Base-by-base conservation (phyloP, 148 eudicot genomes). In the Rhododendron ferrugineum region DNA sequence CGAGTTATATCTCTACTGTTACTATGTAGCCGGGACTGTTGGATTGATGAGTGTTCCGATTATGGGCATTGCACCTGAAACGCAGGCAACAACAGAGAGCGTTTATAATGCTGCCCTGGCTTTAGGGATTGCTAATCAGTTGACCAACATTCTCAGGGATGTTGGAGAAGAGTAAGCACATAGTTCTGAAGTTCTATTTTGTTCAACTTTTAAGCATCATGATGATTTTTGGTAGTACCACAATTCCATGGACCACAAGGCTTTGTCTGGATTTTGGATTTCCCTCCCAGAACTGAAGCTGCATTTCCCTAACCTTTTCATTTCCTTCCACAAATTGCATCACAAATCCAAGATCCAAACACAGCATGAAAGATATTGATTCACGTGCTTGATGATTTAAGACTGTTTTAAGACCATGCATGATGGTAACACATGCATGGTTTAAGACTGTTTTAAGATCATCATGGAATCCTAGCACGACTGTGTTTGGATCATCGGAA, bases 1-100 rank as follows among this genome's bases (percentile, higher is more conserved):
- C 49, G 99, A 97, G 85, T 68, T 97, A 72, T 97, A 97, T 88
- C 90, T 97, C 3, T 97, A 97, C 50, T 95, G 99, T 85, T 97
- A 97, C 82, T 97, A 97, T 85, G 99, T 97, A 58, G 99, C 99
- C 78, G 99, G 99, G 49, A 97, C 99, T 1, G 99, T 97, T 36
- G 99, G 98, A 47, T 85, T 97, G 84, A 97, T 97, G 96, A 97
- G 98, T 84, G 99, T 97, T 68, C 99, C 99, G 60, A 89, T 96
- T 40, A 95, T 96, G 99, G 99, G 99, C 68, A 95, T 96, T 64
- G 96, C 95, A 78, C 95, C 95, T 18, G 94, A 95, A 30, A 93
- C 99, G 28, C 91, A 94, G 86, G 95, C 97, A 14, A 84, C 95
- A n/a, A 91, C 98, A n/a, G 99, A 95, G 90, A 93, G 93, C 40